Percentiles rank a stretch among this genome's conserved stretches.
Conservation (phyloP, 2,329 filamentous ascomycete genomes). For the Diatrype stigma region DNA sequence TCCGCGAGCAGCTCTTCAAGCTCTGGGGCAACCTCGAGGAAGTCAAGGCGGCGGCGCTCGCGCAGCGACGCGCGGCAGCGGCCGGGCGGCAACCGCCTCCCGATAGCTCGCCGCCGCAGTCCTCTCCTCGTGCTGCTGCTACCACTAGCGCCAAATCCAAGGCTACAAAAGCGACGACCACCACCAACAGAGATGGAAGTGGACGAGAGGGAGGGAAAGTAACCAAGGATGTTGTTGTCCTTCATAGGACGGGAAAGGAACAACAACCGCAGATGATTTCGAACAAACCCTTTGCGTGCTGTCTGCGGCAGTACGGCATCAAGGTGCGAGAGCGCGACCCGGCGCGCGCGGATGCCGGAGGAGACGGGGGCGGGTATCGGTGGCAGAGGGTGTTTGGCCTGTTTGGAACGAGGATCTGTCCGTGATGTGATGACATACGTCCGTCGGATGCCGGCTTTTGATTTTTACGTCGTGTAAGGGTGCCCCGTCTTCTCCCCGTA, state of each 20-base stretch:
- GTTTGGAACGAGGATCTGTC: constrained; percentile 57
- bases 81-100: constrained; percentile 29
- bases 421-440: too few relatives aligned
- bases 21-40: constrained; percentile 88
- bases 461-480: too few relatives aligned
- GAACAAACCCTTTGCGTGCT: constrained; percentile 64
- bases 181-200: constrained; percentile 2
- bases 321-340: constrained; percentile 37
- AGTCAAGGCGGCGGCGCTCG: constrained; percentile 40
- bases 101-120: constrained; percentile 31
- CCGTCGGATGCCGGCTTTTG: too few relatives aligned
- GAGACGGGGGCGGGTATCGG: constrained; percentile 13
- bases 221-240: too few relatives aligned
- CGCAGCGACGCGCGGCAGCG: constrained; percentile 24
- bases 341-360: constrained; percentile 39
- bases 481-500: too few relatives aligned
- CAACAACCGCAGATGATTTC: constrained; percentile 26
- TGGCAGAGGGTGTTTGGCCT: constrained; percentile 64
- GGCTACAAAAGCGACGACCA: too few relatives aligned
- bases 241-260: constrained; percentile 8
- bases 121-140: too few relatives aligned
- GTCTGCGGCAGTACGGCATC: constrained; percentile 67
- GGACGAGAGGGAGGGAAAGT: constrained; percentile 9
- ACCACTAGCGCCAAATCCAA: too few relatives aligned
- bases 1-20: constrained; percentile 69